phyloP scores from a whole-genome alignment of 2,329 filamentous ascomycete genomes.

The Talaromyces sp. region DNA sequence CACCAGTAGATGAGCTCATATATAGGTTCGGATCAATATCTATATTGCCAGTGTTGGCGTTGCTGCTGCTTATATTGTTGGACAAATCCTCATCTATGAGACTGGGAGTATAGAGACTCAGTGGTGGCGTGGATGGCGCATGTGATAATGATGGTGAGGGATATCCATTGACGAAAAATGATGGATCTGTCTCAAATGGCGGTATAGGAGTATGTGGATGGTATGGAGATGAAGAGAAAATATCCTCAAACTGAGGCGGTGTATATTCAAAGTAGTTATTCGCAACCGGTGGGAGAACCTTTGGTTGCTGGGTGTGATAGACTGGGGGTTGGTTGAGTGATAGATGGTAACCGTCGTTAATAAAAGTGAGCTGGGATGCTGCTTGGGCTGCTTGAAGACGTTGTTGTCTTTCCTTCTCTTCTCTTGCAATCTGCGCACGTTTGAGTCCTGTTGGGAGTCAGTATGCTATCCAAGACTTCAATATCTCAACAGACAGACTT shows the following conservation, averaged over 20 bases:
- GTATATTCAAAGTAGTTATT: constrained; percentile 9
- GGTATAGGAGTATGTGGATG: not conserved
- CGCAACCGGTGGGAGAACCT: not conserved
- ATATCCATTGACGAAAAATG: constrained; percentile 14
- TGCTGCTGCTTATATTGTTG: not conserved
- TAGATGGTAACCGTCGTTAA: constrained; percentile 14
- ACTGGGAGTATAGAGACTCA: constrained; percentile 16
- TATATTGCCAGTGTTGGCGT: not conserved
- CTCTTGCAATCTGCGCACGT: constrained; percentile 16
- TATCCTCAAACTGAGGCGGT: constrained; percentile 6
- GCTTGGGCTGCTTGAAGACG: constrained; percentile 18
- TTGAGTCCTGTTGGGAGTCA: constrained; percentile 11
- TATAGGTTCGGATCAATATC: constrained; percentile 14
- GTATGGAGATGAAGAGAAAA: constrained; percentile 9
- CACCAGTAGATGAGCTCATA: not conserved
- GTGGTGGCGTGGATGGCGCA: constrained; percentile 16
- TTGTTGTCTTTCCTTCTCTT: constrained; percentile 18
- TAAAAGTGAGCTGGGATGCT: constrained; percentile 15
- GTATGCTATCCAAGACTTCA: not conserved
- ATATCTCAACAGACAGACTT: not conserved
- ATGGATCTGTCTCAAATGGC: constrained; percentile 4
- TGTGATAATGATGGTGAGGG: constrained; percentile 17
- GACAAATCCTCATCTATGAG: constrained; percentile 15
- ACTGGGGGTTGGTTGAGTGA: not conserved
- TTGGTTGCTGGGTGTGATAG: not conserved